Base-by-base conservation (phyloP, 441 rosid species). In the Erysimum pusillum region DNA sequence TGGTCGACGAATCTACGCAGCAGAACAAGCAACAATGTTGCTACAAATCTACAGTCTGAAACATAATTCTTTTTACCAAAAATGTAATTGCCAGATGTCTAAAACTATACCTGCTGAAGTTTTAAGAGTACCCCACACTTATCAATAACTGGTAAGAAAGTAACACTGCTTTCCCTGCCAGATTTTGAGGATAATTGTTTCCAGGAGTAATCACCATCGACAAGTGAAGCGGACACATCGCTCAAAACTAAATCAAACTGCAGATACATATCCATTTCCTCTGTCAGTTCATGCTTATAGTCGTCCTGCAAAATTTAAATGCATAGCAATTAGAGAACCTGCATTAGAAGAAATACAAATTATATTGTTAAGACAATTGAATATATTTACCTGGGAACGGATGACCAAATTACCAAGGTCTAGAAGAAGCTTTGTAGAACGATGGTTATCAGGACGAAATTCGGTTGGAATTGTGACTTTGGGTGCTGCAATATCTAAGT, bases 401-500 rank as follows among this genome's bases (percentile, higher is more conserved):
- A 96, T 94, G 77, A 94, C 84, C 84, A 96, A 83, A 83, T 96
- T 89, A 79, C 99, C 99, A 87, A 96, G 81, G 86, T 96, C 99
- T 73, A 96, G 90, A 84, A 96, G 83, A 79, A 96, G 98, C 82
- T 94, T 92, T 67, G 99, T 89, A 67, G 97, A 79, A 84, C 87
- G 87, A 70, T 57, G 77, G 74, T 80, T 80, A 80, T 96, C 90
- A 32, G 97, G 98, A 79, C 79, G 70, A 86, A 96, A 96, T 64
- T 88, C 93, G 5, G 98, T 94, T 65, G 99, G 99, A 83, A 96
- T 94, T 36, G 93, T 96, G 71, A 96, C 90, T 89, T 96, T 96
- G 66, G 99, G 99, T 77, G 98, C 99, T 34, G 99, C 98, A 81
- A 96, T 92, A 83, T 92, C 98, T 89, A 96, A 83, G 89, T 96